Base-by-base conservation (phyloP, 2,329 filamentous ascomycete genomes). In the Herpotrichia juniperi region DNA sequence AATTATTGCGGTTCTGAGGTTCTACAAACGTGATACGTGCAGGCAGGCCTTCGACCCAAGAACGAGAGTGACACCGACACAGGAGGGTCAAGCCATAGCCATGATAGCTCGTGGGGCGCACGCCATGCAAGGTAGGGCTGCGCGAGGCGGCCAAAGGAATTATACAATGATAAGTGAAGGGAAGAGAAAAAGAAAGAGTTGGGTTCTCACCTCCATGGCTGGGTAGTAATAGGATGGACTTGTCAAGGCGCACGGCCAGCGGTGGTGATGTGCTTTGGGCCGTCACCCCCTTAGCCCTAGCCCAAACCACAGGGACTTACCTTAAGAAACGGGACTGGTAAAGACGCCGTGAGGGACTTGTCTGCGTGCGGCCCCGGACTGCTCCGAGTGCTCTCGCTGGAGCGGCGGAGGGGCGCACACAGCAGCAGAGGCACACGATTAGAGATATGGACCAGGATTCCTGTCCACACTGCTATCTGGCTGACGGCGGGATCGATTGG, bases 21-120 rank as follows among this genome's bases (percentile, higher is more conserved):
- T 69, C 64, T 72, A 74, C 72, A 73, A 69, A 64, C 66, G 63
- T 69, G 57, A 62, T 66, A 69, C 59, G 59, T 59, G 57, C 58
- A 61, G 59, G 56, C 56, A 11, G 30, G 30, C 54, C 56, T 58
- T 58, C 51, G 57, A 54, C 55, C 53, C 57, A 54, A 55, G 50
- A 42, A 21, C 42, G 52, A 19, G 40, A 19, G 39, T 28, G 32
- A 31, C 37, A 42, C 37, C 28, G 9, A 53, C 49, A 57, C 59
- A 53, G 40, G 49, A 51, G 50, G 56, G 62, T 69, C 60, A 71
- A 61, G 66, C 63, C 68, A 67, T 67, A 59, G 60, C 55, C 51
- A 42, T 51, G 46, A 40, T 9, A 25, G 37, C 37, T 40, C 49
- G 50, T 52, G 51, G 46, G 57, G 35, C 43, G 50, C 32, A 42